These are phyloP conservation scores for Seminavis robusta DNA, from an alignment of 108 stramenopile genomes.

Conservation along the genomic window DNA sequence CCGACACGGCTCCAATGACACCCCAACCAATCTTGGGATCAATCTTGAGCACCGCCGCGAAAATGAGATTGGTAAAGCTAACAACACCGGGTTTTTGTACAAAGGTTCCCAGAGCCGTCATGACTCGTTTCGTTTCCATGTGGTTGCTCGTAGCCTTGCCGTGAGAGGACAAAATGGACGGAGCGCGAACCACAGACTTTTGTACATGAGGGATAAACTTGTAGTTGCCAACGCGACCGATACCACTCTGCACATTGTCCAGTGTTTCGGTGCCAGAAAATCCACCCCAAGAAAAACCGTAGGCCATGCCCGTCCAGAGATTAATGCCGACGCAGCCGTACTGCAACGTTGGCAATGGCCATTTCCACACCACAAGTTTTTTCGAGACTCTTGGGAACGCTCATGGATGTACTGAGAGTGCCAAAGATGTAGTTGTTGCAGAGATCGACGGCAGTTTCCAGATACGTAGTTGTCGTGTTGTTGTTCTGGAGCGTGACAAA, in stretches of 20 bases:
- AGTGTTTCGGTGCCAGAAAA: constrained; percentile 21
- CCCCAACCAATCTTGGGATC: too few species aligned
- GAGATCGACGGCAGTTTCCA: constrained; percentile 7
- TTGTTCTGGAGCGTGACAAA: constrained; percentile 9
- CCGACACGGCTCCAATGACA: too few species aligned
- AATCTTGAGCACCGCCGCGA: too few species aligned
- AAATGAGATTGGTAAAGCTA: too few species aligned
- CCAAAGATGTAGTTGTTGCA: constrained; percentile 26
- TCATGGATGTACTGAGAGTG: constrained; percentile 9
- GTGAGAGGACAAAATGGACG: not conserved
- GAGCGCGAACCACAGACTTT: constrained; percentile 7
- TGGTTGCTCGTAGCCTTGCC: not conserved
- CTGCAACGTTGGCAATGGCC: constrained; percentile 8
- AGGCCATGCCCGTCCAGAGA: not conserved
- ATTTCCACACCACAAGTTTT: not conserved
- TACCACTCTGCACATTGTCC: constrained; percentile 14
- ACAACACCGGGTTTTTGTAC: not conserved
- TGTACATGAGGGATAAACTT: constrained; percentile 6
- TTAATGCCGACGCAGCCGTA: constrained; percentile 24
- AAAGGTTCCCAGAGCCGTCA: not conserved
- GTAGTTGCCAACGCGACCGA: constrained; percentile 9
- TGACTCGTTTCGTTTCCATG: not conserved
- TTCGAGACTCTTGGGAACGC: not conserved
- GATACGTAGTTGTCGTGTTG: not conserved
- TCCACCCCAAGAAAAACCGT: constrained; percentile 20